A percentile compares a stretch with the other conserved stretches of the same genome.
Conservation (phyloP, 2,329 filamentous ascomycete genomes). For the Venturia pyrina region DNA sequence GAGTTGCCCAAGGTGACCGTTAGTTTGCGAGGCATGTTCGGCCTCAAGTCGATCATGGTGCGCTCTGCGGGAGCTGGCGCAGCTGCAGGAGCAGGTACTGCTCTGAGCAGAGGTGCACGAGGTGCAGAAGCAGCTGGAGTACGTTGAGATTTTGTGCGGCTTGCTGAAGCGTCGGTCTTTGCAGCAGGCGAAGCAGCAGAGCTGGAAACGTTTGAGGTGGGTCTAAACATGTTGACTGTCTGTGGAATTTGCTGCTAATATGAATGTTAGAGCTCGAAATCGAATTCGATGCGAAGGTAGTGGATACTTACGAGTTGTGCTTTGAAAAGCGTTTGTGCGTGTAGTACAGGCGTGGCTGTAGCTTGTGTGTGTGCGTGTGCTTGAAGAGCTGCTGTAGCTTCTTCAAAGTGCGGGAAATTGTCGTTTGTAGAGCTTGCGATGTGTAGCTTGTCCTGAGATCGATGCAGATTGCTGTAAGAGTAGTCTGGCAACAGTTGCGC, state of each 20-base stretch:
- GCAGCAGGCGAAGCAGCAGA: background rate
- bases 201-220: background rate
- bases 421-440: background rate
- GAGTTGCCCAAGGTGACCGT: too few species aligned
- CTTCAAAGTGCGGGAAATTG: background rate
- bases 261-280: background rate
- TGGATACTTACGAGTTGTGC: background rate
- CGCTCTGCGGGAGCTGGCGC: too few species aligned
- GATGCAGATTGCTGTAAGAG: background rate
- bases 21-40: too few species aligned
- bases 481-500: background rate
- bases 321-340: background rate
- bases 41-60: too few species aligned
- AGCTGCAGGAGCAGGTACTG: too few species aligned
- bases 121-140: background rate
- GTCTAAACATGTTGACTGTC: background rate
- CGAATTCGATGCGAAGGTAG: background rate
- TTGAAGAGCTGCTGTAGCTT: too few species aligned
- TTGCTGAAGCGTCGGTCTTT: too few species aligned
- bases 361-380: too few species aligned
- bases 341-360: background rate
- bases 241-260: background rate
- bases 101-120: too few species aligned
- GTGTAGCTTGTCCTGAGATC: background rate
- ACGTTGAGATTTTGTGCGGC: background rate